These are phyloP conservation scores for Solanum pinnatisectum DNA, from an alignment of 257 asterid genomes.

Conservation along the genomic window DNA sequence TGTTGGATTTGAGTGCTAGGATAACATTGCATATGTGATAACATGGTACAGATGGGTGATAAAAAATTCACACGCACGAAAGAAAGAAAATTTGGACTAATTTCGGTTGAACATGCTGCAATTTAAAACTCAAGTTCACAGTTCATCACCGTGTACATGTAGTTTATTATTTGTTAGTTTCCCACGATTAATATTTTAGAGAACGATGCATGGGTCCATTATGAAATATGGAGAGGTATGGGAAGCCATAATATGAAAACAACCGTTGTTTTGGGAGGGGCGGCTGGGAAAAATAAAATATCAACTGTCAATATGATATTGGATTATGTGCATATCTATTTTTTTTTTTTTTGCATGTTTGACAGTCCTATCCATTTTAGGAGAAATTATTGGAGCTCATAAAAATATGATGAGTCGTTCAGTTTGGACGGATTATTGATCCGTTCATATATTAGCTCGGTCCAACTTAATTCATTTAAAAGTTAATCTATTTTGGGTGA, in stretches of 20 bases:
- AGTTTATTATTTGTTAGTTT: not conserved
- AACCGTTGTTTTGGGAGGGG: not conserved
- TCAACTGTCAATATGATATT: not conserved
- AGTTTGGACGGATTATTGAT: not conserved
- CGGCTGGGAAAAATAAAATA: not conserved
- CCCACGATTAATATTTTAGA: not conserved
- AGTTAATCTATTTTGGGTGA: not conserved
- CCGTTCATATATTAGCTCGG: not conserved
- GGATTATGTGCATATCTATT: not conserved
- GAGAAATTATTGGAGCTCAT: not conserved
- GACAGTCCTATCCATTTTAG: not conserved
- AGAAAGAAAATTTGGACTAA: not conserved
- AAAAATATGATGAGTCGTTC: not conserved
- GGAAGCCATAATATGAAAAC: not conserved
- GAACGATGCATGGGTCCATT: not conserved
- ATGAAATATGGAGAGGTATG: not conserved
- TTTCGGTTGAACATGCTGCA: not conserved
- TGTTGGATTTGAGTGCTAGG: not conserved
- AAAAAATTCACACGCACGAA: not conserved
- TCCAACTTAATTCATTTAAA: not conserved
- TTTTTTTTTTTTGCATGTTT: not conserved
- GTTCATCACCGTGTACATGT: not conserved
- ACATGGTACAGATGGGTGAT: not conserved
- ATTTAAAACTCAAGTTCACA: not conserved
- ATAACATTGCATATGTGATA: not conserved